phyloP scores from a whole-genome alignment of 495 filamentous ascomycete species.

The Xylaria sp. region DNA sequence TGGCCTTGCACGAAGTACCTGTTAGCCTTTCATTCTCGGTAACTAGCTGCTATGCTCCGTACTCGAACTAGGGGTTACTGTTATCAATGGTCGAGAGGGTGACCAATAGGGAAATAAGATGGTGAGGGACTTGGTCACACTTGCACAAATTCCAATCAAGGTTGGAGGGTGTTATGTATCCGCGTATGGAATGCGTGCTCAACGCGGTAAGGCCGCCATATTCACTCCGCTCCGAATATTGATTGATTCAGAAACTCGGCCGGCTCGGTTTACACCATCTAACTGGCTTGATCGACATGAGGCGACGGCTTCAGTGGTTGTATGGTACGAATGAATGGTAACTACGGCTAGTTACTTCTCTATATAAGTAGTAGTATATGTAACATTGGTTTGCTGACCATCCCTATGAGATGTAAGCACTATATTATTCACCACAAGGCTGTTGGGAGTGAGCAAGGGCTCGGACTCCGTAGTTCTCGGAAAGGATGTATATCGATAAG shows the following conservation, averaged over 20 bases:
- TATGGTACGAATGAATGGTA: not conserved
- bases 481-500: not conserved
- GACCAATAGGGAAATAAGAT: slow-evolving; percentile 20
- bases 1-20: slow-evolving; percentile 18
- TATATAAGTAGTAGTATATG: not conserved
- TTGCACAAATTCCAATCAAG: slow-evolving; percentile 13
- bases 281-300: not conserved
- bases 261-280: slow-evolving; percentile 13
- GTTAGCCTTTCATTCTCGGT: slow-evolving; percentile 21
- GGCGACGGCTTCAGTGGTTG: slow-evolving; percentile 10
- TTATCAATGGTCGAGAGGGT: not conserved
- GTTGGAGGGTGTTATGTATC: slow-evolving; percentile 4
- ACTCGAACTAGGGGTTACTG: slow-evolving; percentile 15
- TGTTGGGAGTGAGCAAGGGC: not conserved
- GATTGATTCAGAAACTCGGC: slow-evolving; percentile 13
- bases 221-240: slow-evolving; percentile 19
- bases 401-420: not conserved
- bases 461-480: slow-evolving; percentile 13
- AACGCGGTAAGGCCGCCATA: slow-evolving; percentile 7
- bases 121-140: slow-evolving; percentile 16
- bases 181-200: not conserved
- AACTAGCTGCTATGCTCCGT: slow-evolving; percentile 26
- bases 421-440: not conserved
- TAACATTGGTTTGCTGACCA: not conserved
- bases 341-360: not conserved